Evolutionary conservation across 352 stramenopile species (phyloP).

Genomic region (Phytophthora fragariaefolia): DNA sequence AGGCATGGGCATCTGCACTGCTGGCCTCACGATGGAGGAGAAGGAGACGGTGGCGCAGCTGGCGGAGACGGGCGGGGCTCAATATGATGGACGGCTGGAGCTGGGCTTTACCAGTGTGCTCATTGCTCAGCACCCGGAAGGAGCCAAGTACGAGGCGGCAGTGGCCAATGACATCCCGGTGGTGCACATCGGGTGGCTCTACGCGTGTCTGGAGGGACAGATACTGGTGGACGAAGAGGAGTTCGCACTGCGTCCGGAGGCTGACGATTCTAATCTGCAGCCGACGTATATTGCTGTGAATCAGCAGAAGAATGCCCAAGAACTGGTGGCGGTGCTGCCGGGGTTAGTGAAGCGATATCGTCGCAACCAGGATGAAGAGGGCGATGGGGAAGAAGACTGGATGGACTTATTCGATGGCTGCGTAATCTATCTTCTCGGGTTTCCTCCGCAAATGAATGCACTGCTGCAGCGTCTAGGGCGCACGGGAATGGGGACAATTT

Average conservation of each 20-base stretch:
- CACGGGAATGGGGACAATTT: slow-evolving; percentile 75
- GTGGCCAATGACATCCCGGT: slow-evolving; percentile 64
- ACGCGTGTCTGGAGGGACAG: slow-evolving; percentile 65
- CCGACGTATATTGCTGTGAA: slow-evolving; percentile 44
- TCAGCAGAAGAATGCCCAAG: slow-evolving; percentile 45
- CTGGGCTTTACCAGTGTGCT: slow-evolving; percentile 67
- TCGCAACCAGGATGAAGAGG: not conserved
- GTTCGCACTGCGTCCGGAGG: slow-evolving; percentile 51
- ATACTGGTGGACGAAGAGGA: slow-evolving; percentile 53
- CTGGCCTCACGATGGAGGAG: slow-evolving; percentile 58
- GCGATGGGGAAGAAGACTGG: slow-evolving; percentile 36
- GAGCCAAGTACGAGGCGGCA: slow-evolving; percentile 73
- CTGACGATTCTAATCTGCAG: slow-evolving; percentile 21
- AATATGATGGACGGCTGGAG: slow-evolving; percentile 69
- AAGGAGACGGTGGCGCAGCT: slow-evolving; percentile 62
- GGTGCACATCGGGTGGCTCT: slow-evolving; percentile 73
- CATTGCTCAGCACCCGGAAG: slow-evolving; percentile 59
- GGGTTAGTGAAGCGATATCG: slow-evolving; percentile 41
- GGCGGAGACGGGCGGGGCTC: slow-evolving; percentile 44
- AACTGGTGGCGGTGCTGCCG: slow-evolving; percentile 37
- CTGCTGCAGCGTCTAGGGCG: slow-evolving; percentile 62
- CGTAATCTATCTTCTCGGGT: slow-evolving; percentile 65
- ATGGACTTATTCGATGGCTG: slow-evolving; percentile 77
- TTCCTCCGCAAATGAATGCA: slow-evolving; percentile 44
- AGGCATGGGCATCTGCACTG: slow-evolving; percentile 71